Evolutionary conservation across 2,329 filamentous ascomycete species (phyloP).

Genomic region (Curvularia spicifera): DNA sequence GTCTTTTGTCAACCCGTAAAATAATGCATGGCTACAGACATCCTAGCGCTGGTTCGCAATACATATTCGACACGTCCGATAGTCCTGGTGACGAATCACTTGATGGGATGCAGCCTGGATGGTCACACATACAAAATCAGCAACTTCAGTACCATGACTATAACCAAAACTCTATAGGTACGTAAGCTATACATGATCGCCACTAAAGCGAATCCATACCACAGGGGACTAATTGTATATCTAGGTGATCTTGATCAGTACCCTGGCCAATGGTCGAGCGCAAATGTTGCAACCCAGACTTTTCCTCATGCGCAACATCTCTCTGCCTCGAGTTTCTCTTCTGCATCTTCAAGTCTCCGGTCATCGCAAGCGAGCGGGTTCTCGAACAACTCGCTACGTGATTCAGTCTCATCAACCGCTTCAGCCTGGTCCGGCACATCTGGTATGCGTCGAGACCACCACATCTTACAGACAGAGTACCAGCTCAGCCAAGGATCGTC

Average conservation of each 20-base stretch:
- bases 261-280: conserved; percentile 15
- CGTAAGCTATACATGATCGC: too few relatives aligned
- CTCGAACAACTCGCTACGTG: conserved; percentile 24
- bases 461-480: conserved; percentile 22
- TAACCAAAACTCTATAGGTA: conserved; percentile 5
- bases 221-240: not conserved
- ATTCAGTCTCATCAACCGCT: conserved; percentile 33
- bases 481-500: conserved; percentile 11
- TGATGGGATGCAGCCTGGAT: not conserved
- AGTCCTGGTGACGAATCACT: not conserved
- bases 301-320: conserved; percentile 21
- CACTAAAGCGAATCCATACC: too few relatives aligned
- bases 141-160: not conserved
- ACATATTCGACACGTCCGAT: not conserved
- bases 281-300: conserved; percentile 11
- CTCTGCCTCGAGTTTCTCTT: conserved; percentile 32
- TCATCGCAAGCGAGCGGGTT: conserved; percentile 28
- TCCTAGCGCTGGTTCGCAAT: conserved; percentile 22
- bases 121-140: conserved; percentile 2
- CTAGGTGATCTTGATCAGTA: conserved; percentile 21
- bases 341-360: conserved; percentile 22
- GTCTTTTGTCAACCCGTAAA: conserved; percentile 1
- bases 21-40: conserved; percentile 18
- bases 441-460: conserved; percentile 18
- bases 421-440: conserved; percentile 33